Evolutionary conservation across 495 filamentous ascomycete species (phyloP), one percentile per base, ranked within the genome.

Genomic region (Neurospora sp.): DNA sequence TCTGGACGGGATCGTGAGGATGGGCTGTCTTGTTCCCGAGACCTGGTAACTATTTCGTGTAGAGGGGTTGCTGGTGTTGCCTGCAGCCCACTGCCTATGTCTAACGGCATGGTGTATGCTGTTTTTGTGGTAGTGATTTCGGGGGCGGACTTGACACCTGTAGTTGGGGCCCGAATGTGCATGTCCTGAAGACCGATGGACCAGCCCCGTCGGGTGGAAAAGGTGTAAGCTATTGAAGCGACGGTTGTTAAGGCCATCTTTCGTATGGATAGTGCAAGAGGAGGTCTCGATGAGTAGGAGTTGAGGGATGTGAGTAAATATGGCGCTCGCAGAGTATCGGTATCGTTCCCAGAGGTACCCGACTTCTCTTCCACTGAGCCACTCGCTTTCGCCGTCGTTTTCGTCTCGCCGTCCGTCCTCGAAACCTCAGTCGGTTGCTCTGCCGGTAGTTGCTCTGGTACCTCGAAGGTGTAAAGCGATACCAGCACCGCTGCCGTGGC

Each of bases 151-250:
- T 76, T 78, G 42, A 70, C 70, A 2, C 35, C 44, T 2, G 76
- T 76, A 39, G 72, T 78, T 37, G 76, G 69, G 9, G 78, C 76
- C 3, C 76, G 78, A 35, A 97, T 85, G 35, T 90, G 90, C 31
- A 97, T 79, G 79, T 98, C 95, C 82, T 99, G 96, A 22, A 98
- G 88, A 1, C 94, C 94, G 11, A 97, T 85, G 10, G 93, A 93
- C 93, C 94, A 99, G 20, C 94, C 94, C 69, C 85, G 84, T 12
- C 86, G 80, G 48, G 89, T 91, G 3, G 87, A 88, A 74, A 91
- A 85, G 1, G 91, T 90, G 80, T 97, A 98, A 6, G 95, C 95
- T 70, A 98, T 91, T 12, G 92, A 94, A 3, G 92, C 91, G 10
- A 92, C 86, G 6, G 94, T 88, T 16, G 86, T 85, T 6, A 83